A percentile compares a stretch with the other conserved stretches of the same genome.
These are phyloP conservation scores for Gynandropsis gynandra DNA, from an alignment of 345 rosid genomes.

Conservation along the genomic window DNA sequence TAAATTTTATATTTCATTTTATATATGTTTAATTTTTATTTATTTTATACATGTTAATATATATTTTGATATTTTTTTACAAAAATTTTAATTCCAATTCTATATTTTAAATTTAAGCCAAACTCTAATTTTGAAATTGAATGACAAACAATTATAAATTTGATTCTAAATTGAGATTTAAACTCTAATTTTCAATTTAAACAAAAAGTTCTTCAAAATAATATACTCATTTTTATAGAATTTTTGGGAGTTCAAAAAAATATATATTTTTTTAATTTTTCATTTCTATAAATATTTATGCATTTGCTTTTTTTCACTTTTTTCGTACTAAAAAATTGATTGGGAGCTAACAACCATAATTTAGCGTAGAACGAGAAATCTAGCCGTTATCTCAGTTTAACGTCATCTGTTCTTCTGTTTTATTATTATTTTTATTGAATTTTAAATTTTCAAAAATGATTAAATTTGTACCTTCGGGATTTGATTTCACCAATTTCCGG, in stretches of 20 bases:
- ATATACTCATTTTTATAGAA: neutral
- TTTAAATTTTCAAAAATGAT: neutral
- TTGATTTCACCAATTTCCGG: slow-evolving; percentile 30
- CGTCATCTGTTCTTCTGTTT: slow-evolving; percentile 2
- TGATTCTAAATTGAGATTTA: slow-evolving; percentile 4
- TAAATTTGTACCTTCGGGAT: slow-evolving; percentile 49
- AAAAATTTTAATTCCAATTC: too few relatives aligned
- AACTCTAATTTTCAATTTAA: neutral
- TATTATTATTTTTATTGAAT: neutral
- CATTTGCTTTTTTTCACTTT: neutral
- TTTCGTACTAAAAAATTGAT: neutral
- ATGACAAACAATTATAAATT: too few relatives aligned
- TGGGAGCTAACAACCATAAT: neutral
- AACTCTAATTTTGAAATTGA: too few relatives aligned
- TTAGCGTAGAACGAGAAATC: too few relatives aligned
- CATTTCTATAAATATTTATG: too few relatives aligned
- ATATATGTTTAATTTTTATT: too few relatives aligned
- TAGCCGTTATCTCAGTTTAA: slow-evolving; percentile 12
- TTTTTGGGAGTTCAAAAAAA: slow-evolving; percentile 17
- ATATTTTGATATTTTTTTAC: too few relatives aligned
- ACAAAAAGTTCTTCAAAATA: neutral
- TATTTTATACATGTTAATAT: too few relatives aligned
- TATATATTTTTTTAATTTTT: too few relatives aligned
- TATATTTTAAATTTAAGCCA: too few relatives aligned
- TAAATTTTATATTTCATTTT: too few relatives aligned